Evolutionary conservation across 1,284 basidiomycete genomes (phyloP), one percentile per base, ranked within the genome.

Genomic region (Crepidotus sp.): DNA sequence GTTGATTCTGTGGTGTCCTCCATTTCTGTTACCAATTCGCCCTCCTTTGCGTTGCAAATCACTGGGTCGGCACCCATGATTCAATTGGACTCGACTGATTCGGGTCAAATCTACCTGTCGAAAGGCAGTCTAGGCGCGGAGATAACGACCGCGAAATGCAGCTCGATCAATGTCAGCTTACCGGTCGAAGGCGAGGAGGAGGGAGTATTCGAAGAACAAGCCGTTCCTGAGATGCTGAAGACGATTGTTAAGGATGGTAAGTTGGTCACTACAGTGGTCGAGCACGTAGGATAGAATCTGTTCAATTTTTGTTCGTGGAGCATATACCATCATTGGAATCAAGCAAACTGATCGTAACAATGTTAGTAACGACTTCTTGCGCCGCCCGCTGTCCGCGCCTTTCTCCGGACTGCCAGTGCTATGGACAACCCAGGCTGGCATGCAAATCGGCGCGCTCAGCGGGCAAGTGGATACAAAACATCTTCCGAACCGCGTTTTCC

Each of bases 201-300:
- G 10, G 96, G 94, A 9, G 76, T 95, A 40, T 97, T 93, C 57
- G 77, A 80, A 51, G 96, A 99, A 65, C 80, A 82, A 55, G 77
- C 95, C 2, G 70, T 99, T 29, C 96, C 96, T 1, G 96, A 99
- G 67, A 98, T 98, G 85, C 73, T 99, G 64, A 89, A 83, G 71
- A 90, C 88, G 33, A 75, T 78, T 36, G 70, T 98, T 15, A 70
- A 78, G 59, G 69, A 79, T 53, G 92, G 93, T n/a, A 95, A 87
- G 63, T 67, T 96, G 44, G 75, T 92, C 37, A 95, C 92, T 8
- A 80, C 71, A 21, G 78, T 94, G 36, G 85, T 96, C n/a, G 92
- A 96, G 61, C 92, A 96, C 61, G 68, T 72, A 53, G 90, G 88
- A 27, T 94, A 39, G 29, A 30, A 8, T 31, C 14, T 35, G 26